Conservation (phyloP, 176 grass and related monocot species). For the Hordeum marinum region DNA sequence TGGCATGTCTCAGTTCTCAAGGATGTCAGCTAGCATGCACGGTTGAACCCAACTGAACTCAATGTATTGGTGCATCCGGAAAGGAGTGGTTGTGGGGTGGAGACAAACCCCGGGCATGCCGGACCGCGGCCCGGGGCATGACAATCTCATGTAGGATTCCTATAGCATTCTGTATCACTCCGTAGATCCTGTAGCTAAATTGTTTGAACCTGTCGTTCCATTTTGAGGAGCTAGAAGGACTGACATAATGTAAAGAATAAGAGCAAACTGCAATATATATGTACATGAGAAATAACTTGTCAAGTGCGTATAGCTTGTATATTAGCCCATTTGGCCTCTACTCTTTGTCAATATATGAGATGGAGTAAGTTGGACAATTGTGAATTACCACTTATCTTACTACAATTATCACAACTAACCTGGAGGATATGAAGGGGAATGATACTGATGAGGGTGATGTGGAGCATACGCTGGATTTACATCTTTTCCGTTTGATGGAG, state of each 20-base stretch:
- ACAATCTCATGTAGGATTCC: background rate
- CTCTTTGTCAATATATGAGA: background rate
- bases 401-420: constrained; percentile 35
- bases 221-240: constrained; percentile 36
- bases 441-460: constrained; percentile 23
- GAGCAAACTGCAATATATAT: background rate
- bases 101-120: background rate
- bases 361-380: background rate
- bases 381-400: background rate
- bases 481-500: constrained; percentile 40
- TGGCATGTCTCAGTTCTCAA: constrained; percentile 4
- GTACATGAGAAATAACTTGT: constrained; percentile 1
- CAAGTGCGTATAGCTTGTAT: background rate
- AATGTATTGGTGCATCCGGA: constrained; percentile 22
- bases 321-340: background rate
- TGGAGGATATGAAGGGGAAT: constrained; percentile 36
- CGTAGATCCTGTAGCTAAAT: background rate
- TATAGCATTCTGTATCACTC: background rate
- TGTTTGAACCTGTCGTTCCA: constrained; percentile 25
- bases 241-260: constrained; percentile 16
- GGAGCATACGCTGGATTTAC: constrained; percentile 50
- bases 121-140: too few relatives aligned
- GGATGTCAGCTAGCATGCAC: background rate
- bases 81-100: background rate
- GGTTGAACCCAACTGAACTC: background rate